These are phyloP conservation scores for Phytophthora pistaciae DNA, from an alignment of 352 stramenopile species.

Conservation along the genomic window DNA sequence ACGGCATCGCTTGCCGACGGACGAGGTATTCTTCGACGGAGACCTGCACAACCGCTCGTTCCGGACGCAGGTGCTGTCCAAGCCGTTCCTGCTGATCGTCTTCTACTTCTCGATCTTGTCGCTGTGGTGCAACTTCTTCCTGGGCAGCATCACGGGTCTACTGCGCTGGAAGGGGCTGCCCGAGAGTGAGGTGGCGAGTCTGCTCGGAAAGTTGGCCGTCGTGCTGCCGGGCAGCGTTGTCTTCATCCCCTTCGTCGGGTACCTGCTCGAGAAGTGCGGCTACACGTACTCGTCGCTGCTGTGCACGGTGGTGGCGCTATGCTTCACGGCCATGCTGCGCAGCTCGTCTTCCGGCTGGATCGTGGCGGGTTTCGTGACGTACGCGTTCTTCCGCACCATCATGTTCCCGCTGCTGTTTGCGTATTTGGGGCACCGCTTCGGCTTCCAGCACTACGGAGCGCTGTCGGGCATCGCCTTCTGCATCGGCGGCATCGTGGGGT, in stretches of 20 bases:
- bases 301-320: constrained; percentile 51
- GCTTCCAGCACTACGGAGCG: constrained; percentile 88
- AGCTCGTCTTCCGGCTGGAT: constrained; percentile 52
- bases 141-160: constrained; percentile 71
- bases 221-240: constrained; percentile 76
- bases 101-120: constrained; percentile 77
- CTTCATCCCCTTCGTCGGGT: constrained; percentile 79
- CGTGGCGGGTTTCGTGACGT: constrained; percentile 69
- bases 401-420: constrained; percentile 88
- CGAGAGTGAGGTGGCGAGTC: constrained; percentile 41
- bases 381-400: constrained; percentile 86
- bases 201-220: constrained; percentile 66
- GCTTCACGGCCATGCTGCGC: constrained; percentile 53
- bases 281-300: constrained; percentile 65
- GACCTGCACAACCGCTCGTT: constrained; percentile 69
- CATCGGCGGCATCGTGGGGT: constrained; percentile 66
- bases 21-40: constrained; percentile 49
- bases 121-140: constrained; percentile 90
- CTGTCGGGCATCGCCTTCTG: constrained; percentile 82
- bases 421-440: constrained; percentile 80
- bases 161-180: constrained; percentile 62
- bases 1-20: constrained; percentile 30
- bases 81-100: constrained; percentile 74
- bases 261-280: constrained; percentile 75
- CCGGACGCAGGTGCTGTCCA: constrained; percentile 64